phyloP scores from a whole-genome alignment of 2,329 filamentous ascomycete genomes.

The Nemania sp. region DNA sequence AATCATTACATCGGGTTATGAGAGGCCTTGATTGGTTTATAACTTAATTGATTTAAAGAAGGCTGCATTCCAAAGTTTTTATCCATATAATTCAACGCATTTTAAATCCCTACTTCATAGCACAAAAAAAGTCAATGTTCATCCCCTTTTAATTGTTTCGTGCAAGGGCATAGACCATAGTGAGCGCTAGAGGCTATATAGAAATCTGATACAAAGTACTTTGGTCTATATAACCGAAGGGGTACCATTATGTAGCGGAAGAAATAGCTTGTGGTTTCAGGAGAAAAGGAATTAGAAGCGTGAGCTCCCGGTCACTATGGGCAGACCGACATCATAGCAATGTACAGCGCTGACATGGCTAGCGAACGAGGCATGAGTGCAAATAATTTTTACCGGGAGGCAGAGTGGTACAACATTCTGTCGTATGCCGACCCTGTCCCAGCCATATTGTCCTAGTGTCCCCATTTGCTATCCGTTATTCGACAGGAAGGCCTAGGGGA shows the following conservation, averaged over 20 bases:
- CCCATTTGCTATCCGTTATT: conserved; percentile 14
- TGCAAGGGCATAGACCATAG: not conserved
- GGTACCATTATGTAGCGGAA: not conserved
- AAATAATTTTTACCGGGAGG: conserved; percentile 15
- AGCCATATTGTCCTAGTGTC: conserved; percentile 15
- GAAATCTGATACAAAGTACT: not conserved
- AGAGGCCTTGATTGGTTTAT: not conserved
- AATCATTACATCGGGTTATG: not conserved
- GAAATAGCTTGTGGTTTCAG: not conserved
- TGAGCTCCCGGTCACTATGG: too few species aligned
- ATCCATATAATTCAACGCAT: not conserved
- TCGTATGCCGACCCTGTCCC: conserved; percentile 24
- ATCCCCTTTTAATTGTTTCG: not conserved
- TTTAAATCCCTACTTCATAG: not conserved
- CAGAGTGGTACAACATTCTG: conserved; percentile 20
- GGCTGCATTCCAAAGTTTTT: not conserved
- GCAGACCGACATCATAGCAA: not conserved
- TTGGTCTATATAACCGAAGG: not conserved
- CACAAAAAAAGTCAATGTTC: not conserved
- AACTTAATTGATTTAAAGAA: not conserved
- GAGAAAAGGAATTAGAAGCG: not conserved
- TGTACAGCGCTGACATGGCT: not conserved
- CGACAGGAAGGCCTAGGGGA: not conserved
- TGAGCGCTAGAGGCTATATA: not conserved
- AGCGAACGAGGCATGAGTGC: not conserved